phyloP scores from a whole-genome alignment of 805 yeast genomes.

The Cyberlindnera maclurae region DNA sequence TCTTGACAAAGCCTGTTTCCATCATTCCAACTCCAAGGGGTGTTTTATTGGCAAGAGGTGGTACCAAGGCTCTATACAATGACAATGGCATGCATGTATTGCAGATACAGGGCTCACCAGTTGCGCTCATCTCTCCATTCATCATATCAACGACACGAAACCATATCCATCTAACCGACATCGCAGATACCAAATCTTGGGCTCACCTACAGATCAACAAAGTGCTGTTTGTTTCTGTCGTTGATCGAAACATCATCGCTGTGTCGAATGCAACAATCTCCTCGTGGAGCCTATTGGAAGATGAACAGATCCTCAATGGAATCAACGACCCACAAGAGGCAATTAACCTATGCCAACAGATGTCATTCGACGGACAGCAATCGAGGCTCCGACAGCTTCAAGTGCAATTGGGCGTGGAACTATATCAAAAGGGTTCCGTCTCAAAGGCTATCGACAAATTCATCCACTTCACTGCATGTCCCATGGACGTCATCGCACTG shows the following conservation, averaged over 20 bases:
- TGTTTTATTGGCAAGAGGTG: neutral
- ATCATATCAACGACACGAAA: conserved; percentile 8
- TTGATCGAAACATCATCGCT: neutral
- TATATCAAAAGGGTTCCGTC: conserved; percentile 26
- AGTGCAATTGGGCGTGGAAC: conserved; percentile 30
- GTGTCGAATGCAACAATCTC: conserved; percentile 5
- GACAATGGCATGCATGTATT: neutral
- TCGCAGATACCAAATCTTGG: conserved; percentile 3
- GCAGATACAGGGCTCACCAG: conserved; percentile 1
- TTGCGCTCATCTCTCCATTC: conserved; percentile 7
- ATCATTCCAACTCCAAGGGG: neutral
- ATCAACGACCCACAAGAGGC: conserved; percentile 15
- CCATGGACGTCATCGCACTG: conserved; percentile 40
- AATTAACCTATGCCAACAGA: conserved; percentile 32
- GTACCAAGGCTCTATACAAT: neutral
- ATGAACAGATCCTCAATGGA: conserved; percentile 6
- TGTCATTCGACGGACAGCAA: conserved; percentile 26
- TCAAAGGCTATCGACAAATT: conserved; percentile 36
- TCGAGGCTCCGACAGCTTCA: conserved; percentile 37
- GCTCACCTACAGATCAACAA: neutral
- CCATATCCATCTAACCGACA: conserved; percentile 6
- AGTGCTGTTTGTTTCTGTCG: neutral
- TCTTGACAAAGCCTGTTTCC: neutral
- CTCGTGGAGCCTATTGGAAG: neutral
- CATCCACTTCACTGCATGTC: conserved; percentile 52